phyloP scores from a whole-genome alignment of 116 monocot genomes.

The Phalaenopsis hybrid region DNA sequence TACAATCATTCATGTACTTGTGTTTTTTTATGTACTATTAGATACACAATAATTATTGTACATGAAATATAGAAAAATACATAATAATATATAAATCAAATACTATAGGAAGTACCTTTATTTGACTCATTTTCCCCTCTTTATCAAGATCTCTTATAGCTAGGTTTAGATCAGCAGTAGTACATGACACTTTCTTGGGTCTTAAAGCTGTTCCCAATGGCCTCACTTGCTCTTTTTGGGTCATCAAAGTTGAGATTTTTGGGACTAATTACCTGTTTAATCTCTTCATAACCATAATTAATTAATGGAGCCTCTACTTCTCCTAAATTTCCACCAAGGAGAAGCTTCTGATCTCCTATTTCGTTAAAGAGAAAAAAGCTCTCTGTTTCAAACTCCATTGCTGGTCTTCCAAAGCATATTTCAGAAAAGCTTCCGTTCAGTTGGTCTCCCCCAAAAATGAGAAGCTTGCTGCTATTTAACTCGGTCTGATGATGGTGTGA shows the following conservation, averaged over 20 bases:
- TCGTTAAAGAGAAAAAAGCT: not conserved
- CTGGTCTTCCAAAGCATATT: not conserved
- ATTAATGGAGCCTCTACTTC: not conserved
- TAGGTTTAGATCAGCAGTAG: not conserved
- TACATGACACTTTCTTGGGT: constrained; percentile 16
- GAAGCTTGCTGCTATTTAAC: constrained; percentile 5
- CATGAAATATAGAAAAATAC: no score
- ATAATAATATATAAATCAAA: no score
- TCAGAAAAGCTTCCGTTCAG: constrained; percentile 4
- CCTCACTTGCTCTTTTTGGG: not conserved
- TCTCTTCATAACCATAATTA: no score
- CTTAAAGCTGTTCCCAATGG: constrained; percentile 10
- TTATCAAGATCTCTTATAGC: no score
- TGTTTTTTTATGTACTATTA: no score
- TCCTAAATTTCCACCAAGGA: not conserved
- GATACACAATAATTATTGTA: not conserved
- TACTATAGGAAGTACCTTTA: no score
- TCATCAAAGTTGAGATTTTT: constrained; percentile 9
- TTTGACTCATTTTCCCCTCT: no score
- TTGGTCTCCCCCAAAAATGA: constrained; percentile 10
- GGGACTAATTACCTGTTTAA: constrained; percentile 1
- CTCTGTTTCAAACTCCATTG: constrained; percentile 4
- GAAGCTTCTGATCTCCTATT: not conserved
- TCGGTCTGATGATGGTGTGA: not conserved
- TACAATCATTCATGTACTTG: no score